Evolutionary conservation across 345 rosid species (phyloP).

Genomic region (Anastatica hierochuntica): DNA sequence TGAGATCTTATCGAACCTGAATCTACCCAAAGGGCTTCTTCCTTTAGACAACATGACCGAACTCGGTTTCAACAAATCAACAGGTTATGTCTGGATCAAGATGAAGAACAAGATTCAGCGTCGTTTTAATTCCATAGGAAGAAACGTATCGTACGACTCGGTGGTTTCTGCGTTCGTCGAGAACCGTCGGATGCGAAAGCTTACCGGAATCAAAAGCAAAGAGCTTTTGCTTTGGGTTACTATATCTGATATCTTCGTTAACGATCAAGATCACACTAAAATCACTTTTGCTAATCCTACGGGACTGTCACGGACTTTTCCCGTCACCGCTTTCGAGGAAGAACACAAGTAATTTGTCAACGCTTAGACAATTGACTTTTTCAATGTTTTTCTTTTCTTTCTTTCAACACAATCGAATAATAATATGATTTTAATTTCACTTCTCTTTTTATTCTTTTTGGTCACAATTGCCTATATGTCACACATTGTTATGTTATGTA

Average conservation of each 20-base stretch:
- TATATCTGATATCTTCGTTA: slow-evolving; percentile 37
- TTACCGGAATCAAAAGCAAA: slow-evolving; percentile 46
- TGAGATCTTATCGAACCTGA: slow-evolving; percentile 33
- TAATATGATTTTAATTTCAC: too few species aligned
- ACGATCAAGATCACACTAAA: slow-evolving; percentile 24
- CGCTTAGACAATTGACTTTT: not conserved
- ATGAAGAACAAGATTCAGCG: slow-evolving; percentile 35
- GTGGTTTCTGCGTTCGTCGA: slow-evolving; percentile 47
- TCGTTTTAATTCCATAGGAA: slow-evolving; percentile 30
- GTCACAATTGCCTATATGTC: too few species aligned
- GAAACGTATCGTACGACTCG: slow-evolving; percentile 36
- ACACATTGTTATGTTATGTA: too few species aligned
- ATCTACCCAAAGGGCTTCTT: slow-evolving; percentile 44
- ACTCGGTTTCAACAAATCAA: slow-evolving; percentile 37
- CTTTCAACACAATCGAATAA: too few species aligned
- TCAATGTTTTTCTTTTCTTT: not conserved
- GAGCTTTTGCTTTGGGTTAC: slow-evolving; percentile 54
- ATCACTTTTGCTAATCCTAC: slow-evolving; percentile 35
- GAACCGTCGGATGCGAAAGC: slow-evolving; percentile 35
- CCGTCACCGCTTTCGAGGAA: slow-evolving; percentile 43
- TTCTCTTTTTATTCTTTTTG: too few species aligned
- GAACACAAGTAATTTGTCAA: slow-evolving; percentile 13
- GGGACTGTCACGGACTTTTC: slow-evolving; percentile 47
- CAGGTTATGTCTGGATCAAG: slow-evolving; percentile 62
- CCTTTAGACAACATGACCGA: slow-evolving; percentile 47